These are phyloP conservation scores for Neonectria neomacrospora DNA, from an alignment of 2,329 filamentous ascomycete species.

Conservation along the genomic window DNA sequence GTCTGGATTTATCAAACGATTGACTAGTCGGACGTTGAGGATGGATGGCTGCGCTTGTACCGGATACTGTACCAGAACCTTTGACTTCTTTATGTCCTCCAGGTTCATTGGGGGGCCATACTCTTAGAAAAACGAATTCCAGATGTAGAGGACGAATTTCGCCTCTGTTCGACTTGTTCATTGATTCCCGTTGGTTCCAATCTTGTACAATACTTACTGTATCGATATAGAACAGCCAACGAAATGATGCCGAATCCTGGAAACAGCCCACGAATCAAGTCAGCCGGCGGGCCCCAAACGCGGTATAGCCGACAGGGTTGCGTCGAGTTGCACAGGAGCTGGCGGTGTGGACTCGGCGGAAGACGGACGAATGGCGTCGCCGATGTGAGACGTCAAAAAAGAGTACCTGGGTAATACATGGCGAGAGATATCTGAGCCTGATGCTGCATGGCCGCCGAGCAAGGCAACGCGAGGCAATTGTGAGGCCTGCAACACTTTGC, in stretches of 20 bases:
- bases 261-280: neutral
- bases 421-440: neutral
- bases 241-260: neutral
- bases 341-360: neutral
- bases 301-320: neutral
- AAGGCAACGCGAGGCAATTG: slow-evolving; percentile 1
- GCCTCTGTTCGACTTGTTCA: neutral
- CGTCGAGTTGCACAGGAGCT: neutral
- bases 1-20: neutral
- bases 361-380: neutral
- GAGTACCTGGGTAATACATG: neutral
- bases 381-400: neutral
- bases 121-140: neutral
- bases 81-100: neutral
- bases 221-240: neutral
- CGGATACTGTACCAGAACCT: neutral
- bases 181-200: neutral
- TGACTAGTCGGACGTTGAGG: neutral
- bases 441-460: neutral
- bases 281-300: neutral
- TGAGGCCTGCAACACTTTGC: neutral
- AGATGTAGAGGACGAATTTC: neutral
- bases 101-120: neutral
- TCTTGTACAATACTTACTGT: neutral
- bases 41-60: neutral